Evolutionary conservation across 495 filamentous ascomycete genomes (phyloP).

Genomic region (Viridothelium virens): DNA sequence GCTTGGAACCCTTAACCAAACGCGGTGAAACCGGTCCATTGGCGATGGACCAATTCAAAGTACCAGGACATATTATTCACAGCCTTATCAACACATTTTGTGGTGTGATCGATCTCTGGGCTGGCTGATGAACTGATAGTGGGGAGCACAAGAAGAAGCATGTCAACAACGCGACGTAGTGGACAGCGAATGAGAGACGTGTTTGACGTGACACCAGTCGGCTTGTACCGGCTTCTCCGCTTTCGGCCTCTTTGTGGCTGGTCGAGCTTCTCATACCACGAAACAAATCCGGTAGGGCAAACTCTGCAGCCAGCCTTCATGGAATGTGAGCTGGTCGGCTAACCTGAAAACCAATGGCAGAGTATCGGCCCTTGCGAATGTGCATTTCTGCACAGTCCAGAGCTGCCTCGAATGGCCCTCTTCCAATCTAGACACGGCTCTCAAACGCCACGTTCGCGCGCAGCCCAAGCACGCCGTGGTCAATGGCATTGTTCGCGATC

Average conservation of each 20-base stretch:
- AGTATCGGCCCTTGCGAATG: background rate
- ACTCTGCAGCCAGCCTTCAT: constrained; percentile 6
- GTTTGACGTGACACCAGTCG: background rate
- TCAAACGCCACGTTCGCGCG: constrained; percentile 11
- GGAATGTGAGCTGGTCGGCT: background rate
- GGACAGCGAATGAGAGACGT: constrained; percentile 2
- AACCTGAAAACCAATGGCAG: background rate
- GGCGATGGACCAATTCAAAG: constrained; percentile 10
- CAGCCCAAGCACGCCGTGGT: constrained; percentile 6
- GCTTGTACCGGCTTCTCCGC: constrained; percentile 1
- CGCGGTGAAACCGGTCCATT: constrained; percentile 6
- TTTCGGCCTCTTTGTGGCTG: constrained; percentile 9
- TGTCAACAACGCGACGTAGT: background rate
- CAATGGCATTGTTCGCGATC: constrained; percentile 3
- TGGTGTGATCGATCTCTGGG: background rate
- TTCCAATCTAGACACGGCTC: constrained; percentile 8
- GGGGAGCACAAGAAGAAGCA: background rate
- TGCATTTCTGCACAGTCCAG: background rate
- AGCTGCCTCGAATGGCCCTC: constrained; percentile 6
- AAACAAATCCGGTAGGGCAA: background rate
- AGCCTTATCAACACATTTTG: constrained; percentile 6
- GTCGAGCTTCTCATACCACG: background rate
- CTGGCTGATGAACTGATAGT: constrained; percentile 3
- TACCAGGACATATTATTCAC: background rate
- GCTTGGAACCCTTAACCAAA: constrained; percentile 9